A percentile compares a stretch with the other conserved stretches of the same genome.
These are phyloP conservation scores for Cryphonectria japonica DNA, from an alignment of 2,329 filamentous ascomycete species.

Conservation along the genomic window DNA sequence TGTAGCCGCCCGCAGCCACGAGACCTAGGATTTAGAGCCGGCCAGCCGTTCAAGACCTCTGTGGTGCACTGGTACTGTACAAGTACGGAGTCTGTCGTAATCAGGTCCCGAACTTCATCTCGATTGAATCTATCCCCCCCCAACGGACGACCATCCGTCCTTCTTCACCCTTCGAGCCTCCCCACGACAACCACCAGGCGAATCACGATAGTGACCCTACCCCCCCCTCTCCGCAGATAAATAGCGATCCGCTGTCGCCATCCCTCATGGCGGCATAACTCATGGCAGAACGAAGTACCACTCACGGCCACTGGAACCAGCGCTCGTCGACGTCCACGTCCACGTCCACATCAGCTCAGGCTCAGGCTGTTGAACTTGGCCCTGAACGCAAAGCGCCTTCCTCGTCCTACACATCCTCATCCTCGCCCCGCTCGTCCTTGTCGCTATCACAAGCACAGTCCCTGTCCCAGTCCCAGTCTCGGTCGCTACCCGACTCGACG, in stretches of 20 bases:
- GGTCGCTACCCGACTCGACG: constrained; percentile 2
- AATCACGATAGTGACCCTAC: not conserved
- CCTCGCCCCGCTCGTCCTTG: constrained; percentile 13
- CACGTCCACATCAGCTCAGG: constrained; percentile 48
- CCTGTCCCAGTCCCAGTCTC: constrained; percentile 30
- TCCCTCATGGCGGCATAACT: constrained; percentile 66
- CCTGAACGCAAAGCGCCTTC: constrained; percentile 49
- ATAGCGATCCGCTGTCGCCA: constrained; percentile 35
- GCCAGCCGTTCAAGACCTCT: not conserved
- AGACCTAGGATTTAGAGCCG: not conserved
- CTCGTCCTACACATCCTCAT: constrained; percentile 32
- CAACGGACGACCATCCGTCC: not conserved
- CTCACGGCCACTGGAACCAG: constrained; percentile 44
- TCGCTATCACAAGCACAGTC: not conserved
- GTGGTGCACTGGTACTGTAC: not conserved
- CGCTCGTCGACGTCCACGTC: constrained; percentile 52
- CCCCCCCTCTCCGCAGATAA: not conserved
- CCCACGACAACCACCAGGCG: constrained; percentile 1
- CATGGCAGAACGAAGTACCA: constrained; percentile 66
- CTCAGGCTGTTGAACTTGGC: constrained; percentile 13
- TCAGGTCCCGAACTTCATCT: not conserved
- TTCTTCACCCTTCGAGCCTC: not conserved
- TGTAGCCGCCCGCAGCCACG: not conserved
- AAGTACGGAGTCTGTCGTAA: not conserved
- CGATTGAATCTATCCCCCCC: not conserved